A percentile compares a stretch with the other conserved stretches of the same genome.
phyloP scores from a whole-genome alignment of 148 eudicot species.

The Nyssa sinensis region DNA sequence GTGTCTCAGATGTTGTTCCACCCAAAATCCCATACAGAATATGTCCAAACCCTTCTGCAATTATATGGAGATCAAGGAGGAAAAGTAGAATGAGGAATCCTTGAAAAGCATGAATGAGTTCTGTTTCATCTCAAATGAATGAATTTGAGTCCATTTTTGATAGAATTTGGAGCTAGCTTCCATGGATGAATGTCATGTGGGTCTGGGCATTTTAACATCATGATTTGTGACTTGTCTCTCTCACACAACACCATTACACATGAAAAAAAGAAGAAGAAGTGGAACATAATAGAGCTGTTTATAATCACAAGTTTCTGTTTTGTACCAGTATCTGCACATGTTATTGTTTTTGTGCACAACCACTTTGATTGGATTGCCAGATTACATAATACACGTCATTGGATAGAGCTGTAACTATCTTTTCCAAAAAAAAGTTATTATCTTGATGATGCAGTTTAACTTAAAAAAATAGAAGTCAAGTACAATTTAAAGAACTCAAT shows the following conservation, averaged over 20 bases:
- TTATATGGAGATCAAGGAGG: constrained; percentile 81
- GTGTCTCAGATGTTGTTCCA: constrained; percentile 46
- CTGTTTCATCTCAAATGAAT: background rate
- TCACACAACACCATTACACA: background rate
- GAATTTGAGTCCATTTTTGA: constrained; percentile 3
- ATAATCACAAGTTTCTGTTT: background rate
- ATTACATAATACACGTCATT: background rate
- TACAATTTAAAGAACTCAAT: no score
- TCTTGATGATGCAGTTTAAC: no score
- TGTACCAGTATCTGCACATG: background rate
- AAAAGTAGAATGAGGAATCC: constrained; percentile 28
- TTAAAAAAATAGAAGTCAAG: no score
- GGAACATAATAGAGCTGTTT: background rate
- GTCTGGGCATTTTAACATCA: background rate
- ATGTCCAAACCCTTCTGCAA: constrained; percentile 69
- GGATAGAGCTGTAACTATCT: no score
- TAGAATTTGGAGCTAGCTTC: background rate
- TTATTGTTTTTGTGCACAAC: background rate
- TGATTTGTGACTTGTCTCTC: background rate
- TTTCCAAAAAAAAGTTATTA: no score
- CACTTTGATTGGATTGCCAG: background rate
- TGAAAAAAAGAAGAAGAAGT: no score
- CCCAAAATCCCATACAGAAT: constrained; percentile 66
- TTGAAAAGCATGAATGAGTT: background rate
- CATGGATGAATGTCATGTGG: no score